Base-by-base conservation (phyloP, 1,139 yeast genomes). In the Kazachstania sp. region DNA sequence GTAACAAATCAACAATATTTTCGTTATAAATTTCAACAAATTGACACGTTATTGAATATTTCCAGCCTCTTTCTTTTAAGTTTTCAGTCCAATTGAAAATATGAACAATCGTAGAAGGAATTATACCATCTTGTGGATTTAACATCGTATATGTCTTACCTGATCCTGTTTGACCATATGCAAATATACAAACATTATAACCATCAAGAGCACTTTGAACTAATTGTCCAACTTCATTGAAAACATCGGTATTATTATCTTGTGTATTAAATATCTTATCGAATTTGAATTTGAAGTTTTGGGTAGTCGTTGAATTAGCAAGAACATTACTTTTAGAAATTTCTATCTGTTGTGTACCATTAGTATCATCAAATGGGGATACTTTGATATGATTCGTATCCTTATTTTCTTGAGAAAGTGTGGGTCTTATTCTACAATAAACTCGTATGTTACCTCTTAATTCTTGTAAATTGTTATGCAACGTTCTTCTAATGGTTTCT, bases 141-240 rank as follows among this genome's bases (percentile, higher is more conserved):
- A 94, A 77, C 98, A 92, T 92, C 0, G 98, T 92, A 63, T 70
- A 83, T 0, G 97, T 90, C 63, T 92, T 92, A 3, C 98, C 98
- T 0, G 97, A 88, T 0, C 98, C 97, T 0, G 98, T 92, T 67
- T 92, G 98, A 0, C 98, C 98, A 65, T 92, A 92, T 0, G 98
- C 96, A 70, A 92, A 88, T 1, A 92, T 88, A 64, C 97, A 88
- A 3, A 87, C 95, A 58, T 88, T 88, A 60, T 73, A 82, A 0
- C 98, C 98, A 68, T 92, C 96, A 30, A 92, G 66, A 0, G 95
- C 86, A 47, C 95, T 84, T 64, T 88, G 97, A 1, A 92, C 83
- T 30, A 90, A 67, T 63, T 90, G 95, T 0, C 95, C 82, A 1
- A 90, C 77, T 58, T 92, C 98, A 38, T 79, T 83, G 65, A 88